Percentiles rank a stretch among this genome's conserved stretches.
Evolutionary conservation across 495 filamentous ascomycete species (phyloP).

Genomic region (Astrothelium subdiscretum): DNA sequence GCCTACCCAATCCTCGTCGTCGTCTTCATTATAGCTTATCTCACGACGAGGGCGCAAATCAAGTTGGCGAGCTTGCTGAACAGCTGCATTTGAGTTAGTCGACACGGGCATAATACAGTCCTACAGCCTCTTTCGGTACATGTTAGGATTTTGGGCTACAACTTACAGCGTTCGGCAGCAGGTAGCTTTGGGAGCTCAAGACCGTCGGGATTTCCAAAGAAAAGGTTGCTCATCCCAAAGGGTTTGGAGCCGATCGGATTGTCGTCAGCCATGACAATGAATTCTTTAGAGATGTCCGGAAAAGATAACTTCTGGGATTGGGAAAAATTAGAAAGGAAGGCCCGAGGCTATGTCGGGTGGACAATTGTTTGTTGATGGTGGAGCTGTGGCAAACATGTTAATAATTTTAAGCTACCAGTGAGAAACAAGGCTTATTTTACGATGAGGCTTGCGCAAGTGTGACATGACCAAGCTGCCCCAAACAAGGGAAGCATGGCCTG

Average conservation of each 20-base stretch:
- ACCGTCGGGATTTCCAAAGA: neutral
- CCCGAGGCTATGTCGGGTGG: too few relatives aligned
- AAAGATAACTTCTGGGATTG: too few relatives aligned
- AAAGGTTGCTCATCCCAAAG: neutral
- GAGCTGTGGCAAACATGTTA: neutral
- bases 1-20: neutral
- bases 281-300: too few relatives aligned
- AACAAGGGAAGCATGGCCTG: too few relatives aligned
- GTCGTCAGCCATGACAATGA: neutral
- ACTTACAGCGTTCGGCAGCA: neutral
- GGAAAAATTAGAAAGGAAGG: too few relatives aligned
- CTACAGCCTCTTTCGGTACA: neutral
- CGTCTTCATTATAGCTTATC: neutral
- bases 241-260: neutral
- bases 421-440: neutral
- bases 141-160: neutral
- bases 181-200: neutral
- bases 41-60: neutral
- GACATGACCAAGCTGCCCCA: too few relatives aligned
- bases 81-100: neutral
- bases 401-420: neutral
- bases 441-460: neutral
- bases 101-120: neutral
- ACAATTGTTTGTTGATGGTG: too few relatives aligned
- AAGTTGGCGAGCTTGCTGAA: neutral